Percentiles rank a stretch among this genome's conserved stretches.
Conservation (phyloP, 202 grass and related monocot species). For the Eragrostis tef region DNA sequence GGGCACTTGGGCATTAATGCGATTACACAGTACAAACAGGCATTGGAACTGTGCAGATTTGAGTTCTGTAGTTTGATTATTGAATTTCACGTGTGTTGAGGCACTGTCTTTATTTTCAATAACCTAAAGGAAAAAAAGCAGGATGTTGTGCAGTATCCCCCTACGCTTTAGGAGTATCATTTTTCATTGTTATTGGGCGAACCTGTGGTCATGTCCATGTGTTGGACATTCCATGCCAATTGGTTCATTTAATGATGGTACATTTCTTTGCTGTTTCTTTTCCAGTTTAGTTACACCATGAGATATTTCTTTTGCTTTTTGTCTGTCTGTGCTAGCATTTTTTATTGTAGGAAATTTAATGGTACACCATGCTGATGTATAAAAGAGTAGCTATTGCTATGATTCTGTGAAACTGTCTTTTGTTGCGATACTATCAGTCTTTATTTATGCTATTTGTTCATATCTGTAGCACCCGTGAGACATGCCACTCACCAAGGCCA, state of each 20-base stretch:
- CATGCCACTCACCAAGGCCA: conserved; percentile 52
- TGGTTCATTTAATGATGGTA: conserved; percentile 45
- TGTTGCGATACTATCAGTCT: not conserved
- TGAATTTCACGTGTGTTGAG: not conserved
- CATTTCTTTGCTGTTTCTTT: not conserved
- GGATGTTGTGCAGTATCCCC: conserved; percentile 11
- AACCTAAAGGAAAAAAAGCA: conserved; percentile 39
- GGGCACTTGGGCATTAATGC: too few species aligned
- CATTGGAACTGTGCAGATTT: too few species aligned
- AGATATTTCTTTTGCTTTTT: not conserved
- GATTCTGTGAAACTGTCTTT: not conserved
- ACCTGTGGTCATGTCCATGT: conserved; percentile 17
- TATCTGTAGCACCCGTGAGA: conserved; percentile 40
- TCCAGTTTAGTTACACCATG: not conserved
- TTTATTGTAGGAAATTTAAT: not conserved
- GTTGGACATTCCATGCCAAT: conserved; percentile 20
- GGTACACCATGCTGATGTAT: not conserved
- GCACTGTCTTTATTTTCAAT: not conserved
- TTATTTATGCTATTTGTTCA: not conserved
- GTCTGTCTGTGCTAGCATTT: not conserved
- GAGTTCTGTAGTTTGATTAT: not conserved
- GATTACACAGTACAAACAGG: too few species aligned
- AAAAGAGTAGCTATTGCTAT: not conserved
- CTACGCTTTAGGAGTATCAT: conserved; percentile 25
- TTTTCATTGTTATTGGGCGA: conserved; percentile 43